Evolutionary conservation across 2,329 filamentous ascomycete species (phyloP).

Genomic region (Cladorrhinum sp.): DNA sequence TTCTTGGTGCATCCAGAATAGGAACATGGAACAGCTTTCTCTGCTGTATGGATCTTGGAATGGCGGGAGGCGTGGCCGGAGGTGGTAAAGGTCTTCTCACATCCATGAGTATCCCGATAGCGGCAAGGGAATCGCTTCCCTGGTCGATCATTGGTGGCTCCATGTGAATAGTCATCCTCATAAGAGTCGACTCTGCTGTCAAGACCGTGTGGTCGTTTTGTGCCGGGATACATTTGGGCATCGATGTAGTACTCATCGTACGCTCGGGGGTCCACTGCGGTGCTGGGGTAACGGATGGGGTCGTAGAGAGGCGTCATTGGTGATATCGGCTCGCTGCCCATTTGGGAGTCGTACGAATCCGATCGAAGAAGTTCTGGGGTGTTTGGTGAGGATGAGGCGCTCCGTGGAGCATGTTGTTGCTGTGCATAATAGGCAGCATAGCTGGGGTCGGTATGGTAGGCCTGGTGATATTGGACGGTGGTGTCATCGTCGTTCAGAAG

Average conservation of each 20-base stretch:
- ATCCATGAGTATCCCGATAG: slow-evolving; percentile 67
- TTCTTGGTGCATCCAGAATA: slow-evolving; percentile 72
- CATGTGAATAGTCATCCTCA: slow-evolving; percentile 48
- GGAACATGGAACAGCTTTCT: slow-evolving; percentile 69
- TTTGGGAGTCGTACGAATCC: slow-evolving; percentile 60
- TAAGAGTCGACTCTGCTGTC: slow-evolving; percentile 49
- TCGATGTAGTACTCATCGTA: slow-evolving; percentile 38
- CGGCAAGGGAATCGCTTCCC: slow-evolving; percentile 73
- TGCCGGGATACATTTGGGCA: slow-evolving; percentile 30
- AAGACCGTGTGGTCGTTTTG: slow-evolving; percentile 43
- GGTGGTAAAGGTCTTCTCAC: slow-evolving; percentile 78
- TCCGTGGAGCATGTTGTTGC: slow-evolving; percentile 31
- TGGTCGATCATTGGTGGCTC: slow-evolving; percentile 41
- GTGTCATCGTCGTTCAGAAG: slow-evolving; percentile 55
- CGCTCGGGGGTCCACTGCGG: slow-evolving; percentile 21
- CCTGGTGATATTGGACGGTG: slow-evolving; percentile 26
- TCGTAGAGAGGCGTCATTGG: slow-evolving; percentile 53
- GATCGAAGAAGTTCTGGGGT: slow-evolving; percentile 59
- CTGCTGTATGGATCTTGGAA: slow-evolving; percentile 79
- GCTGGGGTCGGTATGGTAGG: slow-evolving; percentile 32
- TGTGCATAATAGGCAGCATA: slow-evolving; percentile 27
- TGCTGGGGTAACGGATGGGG: slow-evolving; percentile 16
- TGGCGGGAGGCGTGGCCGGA: slow-evolving; percentile 83
- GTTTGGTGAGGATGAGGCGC: slow-evolving; percentile 46
- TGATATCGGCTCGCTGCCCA: slow-evolving; percentile 52